These are phyloP conservation scores for Hymenoscyphus salicellus DNA, from an alignment of 2,329 filamentous ascomycete genomes.

Conservation along the genomic window DNA sequence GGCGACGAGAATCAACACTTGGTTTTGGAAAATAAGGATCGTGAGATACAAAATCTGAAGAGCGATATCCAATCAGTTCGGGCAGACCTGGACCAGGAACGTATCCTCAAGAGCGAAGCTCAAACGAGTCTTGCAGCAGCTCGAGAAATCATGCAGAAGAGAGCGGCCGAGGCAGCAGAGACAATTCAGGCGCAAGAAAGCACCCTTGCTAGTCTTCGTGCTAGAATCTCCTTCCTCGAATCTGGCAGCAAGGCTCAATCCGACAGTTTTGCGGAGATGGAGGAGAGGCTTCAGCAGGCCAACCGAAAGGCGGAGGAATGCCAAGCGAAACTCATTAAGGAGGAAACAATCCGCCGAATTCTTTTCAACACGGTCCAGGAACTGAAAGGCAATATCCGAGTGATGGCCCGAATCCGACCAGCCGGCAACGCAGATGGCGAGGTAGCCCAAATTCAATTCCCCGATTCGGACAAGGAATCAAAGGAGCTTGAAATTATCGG, in stretches of 20 bases:
- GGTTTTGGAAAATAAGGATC: conserved; percentile 45
- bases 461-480: conserved; percentile 75
- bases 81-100: conserved; percentile 59
- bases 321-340: conserved; percentile 79
- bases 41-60: conserved; percentile 50
- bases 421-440: conserved; percentile 55
- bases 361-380: conserved; percentile 98
- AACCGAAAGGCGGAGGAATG: conserved; percentile 65
- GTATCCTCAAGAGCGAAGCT: conserved; percentile 41
- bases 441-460: conserved; percentile 73
- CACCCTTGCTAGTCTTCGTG: conserved; percentile 70
- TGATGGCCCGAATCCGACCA: conserved; percentile 90
- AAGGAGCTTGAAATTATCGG: conserved; percentile 83
- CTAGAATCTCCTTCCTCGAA: conserved; percentile 84
- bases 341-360: conserved; percentile 85
- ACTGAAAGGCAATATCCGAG: conserved; percentile 94
- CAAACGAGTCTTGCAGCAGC: conserved; percentile 49
- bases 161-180: conserved; percentile 56
- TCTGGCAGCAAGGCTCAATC: conserved; percentile 88
- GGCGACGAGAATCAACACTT: conserved; percentile 40
- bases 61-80: conserved; percentile 47
- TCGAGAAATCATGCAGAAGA: conserved; percentile 40
- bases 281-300: conserved; percentile 76
- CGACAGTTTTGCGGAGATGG: conserved; percentile 77
- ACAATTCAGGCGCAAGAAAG: conserved; percentile 69